These are phyloP conservation scores for Aspergillus mulundensis DNA, from an alignment of 495 filamentous ascomycete species.

Conservation along the genomic window DNA sequence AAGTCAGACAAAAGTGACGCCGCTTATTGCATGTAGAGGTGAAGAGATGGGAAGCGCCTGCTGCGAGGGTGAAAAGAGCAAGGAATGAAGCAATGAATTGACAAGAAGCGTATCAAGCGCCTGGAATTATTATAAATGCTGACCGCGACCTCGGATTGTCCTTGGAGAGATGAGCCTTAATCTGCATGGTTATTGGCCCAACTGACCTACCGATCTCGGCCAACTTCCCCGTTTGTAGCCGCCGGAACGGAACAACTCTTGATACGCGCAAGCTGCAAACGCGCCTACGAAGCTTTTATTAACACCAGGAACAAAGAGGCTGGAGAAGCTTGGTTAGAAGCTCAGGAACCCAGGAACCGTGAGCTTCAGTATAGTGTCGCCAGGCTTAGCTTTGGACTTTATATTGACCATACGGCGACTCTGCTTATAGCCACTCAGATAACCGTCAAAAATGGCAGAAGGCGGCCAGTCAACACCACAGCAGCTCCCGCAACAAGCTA, in stretches of 20 bases:
- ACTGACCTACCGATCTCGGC: neutral
- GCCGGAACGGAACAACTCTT: slow-evolving; percentile 19
- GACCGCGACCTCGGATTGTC: neutral
- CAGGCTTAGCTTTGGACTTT: neutral
- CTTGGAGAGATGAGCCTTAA: neutral
- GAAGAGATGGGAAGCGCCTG: neutral
- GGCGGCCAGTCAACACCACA: slow-evolving; percentile 22
- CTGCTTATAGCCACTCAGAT: neutral
- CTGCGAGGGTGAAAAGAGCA: neutral
- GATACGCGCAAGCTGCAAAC: slow-evolving; percentile 5
- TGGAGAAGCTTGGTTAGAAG: neutral
- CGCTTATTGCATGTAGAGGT: neutral
- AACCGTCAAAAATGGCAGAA: slow-evolving; percentile 31
- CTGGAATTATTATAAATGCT: neutral
- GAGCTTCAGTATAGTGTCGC: neutral
- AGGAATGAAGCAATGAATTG: neutral
- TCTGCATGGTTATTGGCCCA: slow-evolving; percentile 10
- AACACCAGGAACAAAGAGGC: neutral
- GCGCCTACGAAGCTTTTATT: neutral
- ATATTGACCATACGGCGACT: neutral
- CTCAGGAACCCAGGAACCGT: neutral
- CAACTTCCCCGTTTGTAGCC: slow-evolving; percentile 19
- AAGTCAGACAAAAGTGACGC: neutral
- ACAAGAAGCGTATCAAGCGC: neutral
- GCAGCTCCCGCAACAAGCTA: slow-evolving; percentile 24